Evolutionary conservation across 73 alveolate species (phyloP).

Genomic region (Paramecium tetraurelia): DNA sequence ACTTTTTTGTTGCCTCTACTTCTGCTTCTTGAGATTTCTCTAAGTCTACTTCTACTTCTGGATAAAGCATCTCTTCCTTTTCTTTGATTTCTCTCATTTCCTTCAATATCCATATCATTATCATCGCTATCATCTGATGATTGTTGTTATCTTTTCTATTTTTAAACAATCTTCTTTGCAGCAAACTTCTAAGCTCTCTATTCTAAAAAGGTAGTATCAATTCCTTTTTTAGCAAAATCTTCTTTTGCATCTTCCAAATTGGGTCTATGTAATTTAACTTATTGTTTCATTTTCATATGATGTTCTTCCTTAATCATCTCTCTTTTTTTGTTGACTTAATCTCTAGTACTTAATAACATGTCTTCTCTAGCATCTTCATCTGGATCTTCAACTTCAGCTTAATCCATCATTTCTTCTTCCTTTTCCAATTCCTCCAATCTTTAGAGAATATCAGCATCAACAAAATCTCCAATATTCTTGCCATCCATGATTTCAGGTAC

Average conservation of each 20-base stretch:
- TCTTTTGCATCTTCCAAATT: slow-evolving; percentile 68
- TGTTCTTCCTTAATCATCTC: slow-evolving; percentile 65
- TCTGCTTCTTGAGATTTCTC: slow-evolving; percentile 71
- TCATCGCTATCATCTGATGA: slow-evolving; percentile 62
- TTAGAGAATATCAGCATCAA: slow-evolving; percentile 94
- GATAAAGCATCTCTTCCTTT: slow-evolving; percentile 57
- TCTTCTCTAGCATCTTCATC: slow-evolving; percentile 59
- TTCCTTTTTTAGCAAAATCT: slow-evolving; percentile 69
- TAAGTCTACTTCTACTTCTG: slow-evolving; percentile 55
- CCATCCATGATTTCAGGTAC: slow-evolving; percentile 99
- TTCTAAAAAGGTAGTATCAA: slow-evolving; percentile 11
- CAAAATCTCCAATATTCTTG: slow-evolving; percentile 97
- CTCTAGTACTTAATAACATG: slow-evolving; percentile 49
- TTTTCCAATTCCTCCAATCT: slow-evolving; percentile 95
- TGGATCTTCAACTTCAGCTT: slow-evolving; percentile 74
- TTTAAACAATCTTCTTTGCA: slow-evolving; percentile 60
- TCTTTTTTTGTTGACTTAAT: slow-evolving; percentile 70
- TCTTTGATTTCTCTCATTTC: slow-evolving; percentile 58
- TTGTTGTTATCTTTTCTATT: slow-evolving; percentile 66
- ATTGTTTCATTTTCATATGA: slow-evolving; percentile 68
- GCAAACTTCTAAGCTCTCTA: slow-evolving; percentile 71
- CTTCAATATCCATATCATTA: slow-evolving; percentile 75
- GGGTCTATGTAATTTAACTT: slow-evolving; percentile 71
- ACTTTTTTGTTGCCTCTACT: slow-evolving; percentile 78
- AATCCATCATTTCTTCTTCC: slow-evolving; percentile 92